Evolutionary conservation across 129 eudicot genomes (phyloP).

Genomic region (Pittosporum tobira): DNA sequence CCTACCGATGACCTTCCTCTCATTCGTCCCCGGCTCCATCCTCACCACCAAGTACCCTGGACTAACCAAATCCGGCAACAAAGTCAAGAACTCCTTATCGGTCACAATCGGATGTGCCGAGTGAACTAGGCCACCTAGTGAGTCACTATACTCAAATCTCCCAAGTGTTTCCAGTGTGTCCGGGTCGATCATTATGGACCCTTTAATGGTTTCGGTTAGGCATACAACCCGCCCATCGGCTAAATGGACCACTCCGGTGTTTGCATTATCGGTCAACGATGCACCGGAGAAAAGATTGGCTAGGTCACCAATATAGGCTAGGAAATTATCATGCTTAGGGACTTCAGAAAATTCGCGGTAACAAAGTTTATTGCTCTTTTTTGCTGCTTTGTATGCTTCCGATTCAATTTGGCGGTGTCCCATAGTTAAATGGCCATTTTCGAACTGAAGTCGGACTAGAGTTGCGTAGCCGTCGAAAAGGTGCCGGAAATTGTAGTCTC

Average conservation of each 20-base stretch:
- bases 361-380: constrained; percentile 52
- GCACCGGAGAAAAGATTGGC: constrained; percentile 83
- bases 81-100: constrained; percentile 51
- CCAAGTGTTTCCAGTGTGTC: constrained; percentile 70
- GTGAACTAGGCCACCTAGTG: constrained; percentile 64
- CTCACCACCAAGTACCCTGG: constrained; percentile 84
- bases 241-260: constrained; percentile 77
- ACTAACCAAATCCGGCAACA: constrained; percentile 73
- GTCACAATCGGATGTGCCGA: constrained; percentile 97
- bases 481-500: constrained; percentile 90
- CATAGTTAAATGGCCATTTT: constrained; percentile 59
- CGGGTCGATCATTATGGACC: constrained; percentile 77
- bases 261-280: constrained; percentile 84
- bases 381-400: constrained; percentile 89
- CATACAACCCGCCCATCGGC: constrained; percentile 90
- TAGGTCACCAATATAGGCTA: constrained; percentile 65
- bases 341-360: constrained; percentile 91
- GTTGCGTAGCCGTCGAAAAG: constrained; percentile 98
- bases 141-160: constrained; percentile 73
- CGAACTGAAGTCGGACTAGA: constrained; percentile 73
- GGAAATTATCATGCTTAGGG: constrained; percentile 70
- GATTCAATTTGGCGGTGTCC: constrained; percentile 88
- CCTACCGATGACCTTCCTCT: constrained; percentile 77
- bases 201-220: constrained; percentile 85
- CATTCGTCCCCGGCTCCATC: constrained; percentile 75